Conservation (phyloP, 495 filamentous ascomycete species). For the Penicillium fimorum region DNA sequence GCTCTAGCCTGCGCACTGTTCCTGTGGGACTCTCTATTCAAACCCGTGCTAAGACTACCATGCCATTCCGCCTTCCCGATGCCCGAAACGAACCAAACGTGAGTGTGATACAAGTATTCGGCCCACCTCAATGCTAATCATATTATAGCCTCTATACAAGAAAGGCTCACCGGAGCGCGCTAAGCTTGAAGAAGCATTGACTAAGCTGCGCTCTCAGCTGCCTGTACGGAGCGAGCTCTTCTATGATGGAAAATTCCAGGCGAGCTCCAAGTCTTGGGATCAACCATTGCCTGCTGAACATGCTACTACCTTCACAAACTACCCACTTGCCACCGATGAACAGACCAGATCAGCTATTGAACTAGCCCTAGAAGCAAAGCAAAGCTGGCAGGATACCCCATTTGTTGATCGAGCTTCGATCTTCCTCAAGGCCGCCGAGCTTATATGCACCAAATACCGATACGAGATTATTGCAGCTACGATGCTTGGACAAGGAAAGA, state of each 20-base stretch:
- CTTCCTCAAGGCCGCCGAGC: slow-evolving; percentile 91
- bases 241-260: slow-evolving; percentile 57
- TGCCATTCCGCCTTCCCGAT: slow-evolving; percentile 37
- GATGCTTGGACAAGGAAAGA: slow-evolving; percentile 95
- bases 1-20: slow-evolving; percentile 16
- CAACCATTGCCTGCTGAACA: slow-evolving; percentile 79
- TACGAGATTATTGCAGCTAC: slow-evolving; percentile 92
- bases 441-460: slow-evolving; percentile 84
- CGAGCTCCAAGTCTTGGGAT: slow-evolving; percentile 24
- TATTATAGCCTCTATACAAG: slow-evolving; percentile 65
- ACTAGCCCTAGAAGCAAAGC: slow-evolving; percentile 76
- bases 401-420: slow-evolving; percentile 88
- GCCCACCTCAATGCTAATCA: neutral
- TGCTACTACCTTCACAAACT: slow-evolving; percentile 64
- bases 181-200: slow-evolving; percentile 63
- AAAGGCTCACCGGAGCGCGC: slow-evolving; percentile 68
- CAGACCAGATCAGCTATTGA: slow-evolving; percentile 74
- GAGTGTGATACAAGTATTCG: slow-evolving; percentile 11
- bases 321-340: slow-evolving; percentile 66
- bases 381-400: slow-evolving; percentile 75
- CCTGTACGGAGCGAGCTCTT: slow-evolving; percentile 47
- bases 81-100: slow-evolving; percentile 41
- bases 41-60: slow-evolving; percentile 30
- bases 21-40: slow-evolving; percentile 18
- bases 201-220: slow-evolving; percentile 46